Conservation (phyloP, 2,329 filamentous ascomycete genomes). For the Trichoderma sp. region DNA sequence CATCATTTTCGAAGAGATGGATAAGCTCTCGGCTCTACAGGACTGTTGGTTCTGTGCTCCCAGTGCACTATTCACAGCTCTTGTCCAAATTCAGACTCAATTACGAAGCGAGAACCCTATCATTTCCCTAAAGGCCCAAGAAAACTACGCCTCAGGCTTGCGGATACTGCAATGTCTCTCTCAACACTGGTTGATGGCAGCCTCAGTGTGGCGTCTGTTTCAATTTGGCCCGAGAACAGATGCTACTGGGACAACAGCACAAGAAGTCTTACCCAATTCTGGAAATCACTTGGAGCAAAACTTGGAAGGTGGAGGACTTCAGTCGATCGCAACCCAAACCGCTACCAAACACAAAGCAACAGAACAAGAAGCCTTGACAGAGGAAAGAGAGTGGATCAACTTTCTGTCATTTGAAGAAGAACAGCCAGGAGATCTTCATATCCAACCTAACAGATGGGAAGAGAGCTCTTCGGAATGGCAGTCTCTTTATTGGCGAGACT, state of each 20-base stretch:
- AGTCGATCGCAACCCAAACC: neutral
- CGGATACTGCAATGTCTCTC: neutral
- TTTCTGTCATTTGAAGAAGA: neutral
- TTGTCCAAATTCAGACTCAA: neutral
- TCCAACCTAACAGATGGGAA: neutral
- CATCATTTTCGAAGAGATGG: neutral
- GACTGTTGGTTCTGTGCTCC: neutral
- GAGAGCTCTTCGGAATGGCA: neutral
- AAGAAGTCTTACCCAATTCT: neutral
- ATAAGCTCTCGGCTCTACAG: neutral
- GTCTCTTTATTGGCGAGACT: constrained; percentile 1
- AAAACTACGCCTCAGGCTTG: neutral
- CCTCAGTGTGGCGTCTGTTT: neutral
- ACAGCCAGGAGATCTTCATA: neutral
- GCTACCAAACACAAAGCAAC: neutral
- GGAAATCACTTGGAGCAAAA: neutral
- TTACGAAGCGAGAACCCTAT: neutral
- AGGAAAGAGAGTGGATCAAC: neutral
- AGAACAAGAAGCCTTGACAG: neutral
- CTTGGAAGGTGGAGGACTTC: neutral
- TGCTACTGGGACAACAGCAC: neutral
- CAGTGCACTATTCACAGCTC: neutral
- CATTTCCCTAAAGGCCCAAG: neutral
- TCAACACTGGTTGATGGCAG: neutral
- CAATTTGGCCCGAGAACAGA: neutral